A percentile compares a stretch with the other conserved stretches of the same genome.
phyloP scores from a whole-genome alignment of 1,139 yeast genomes.

The Pneumocystis canis region DNA sequence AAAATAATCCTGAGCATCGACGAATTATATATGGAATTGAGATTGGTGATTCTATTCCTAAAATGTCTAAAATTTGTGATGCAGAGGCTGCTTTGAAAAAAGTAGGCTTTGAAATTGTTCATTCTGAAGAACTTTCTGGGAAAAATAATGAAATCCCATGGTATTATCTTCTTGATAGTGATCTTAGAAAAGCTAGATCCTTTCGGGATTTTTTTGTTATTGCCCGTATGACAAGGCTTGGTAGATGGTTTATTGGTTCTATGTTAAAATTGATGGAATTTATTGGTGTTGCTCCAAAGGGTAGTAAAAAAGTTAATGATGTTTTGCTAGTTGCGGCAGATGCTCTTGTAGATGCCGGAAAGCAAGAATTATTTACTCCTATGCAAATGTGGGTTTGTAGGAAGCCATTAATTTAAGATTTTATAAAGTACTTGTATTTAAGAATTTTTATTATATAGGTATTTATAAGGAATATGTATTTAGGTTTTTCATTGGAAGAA shows the following conservation, averaged over 20 bases:
- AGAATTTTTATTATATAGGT: background rate
- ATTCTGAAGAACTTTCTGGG: constrained; percentile 71
- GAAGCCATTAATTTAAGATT: constrained; percentile 14
- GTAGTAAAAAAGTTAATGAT: constrained; percentile 74
- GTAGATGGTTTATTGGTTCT: constrained; percentile 73
- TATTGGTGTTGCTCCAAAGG: constrained; percentile 82
- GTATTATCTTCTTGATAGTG: constrained; percentile 95
- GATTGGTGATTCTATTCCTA: constrained; percentile 97
- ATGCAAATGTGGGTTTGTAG: constrained; percentile 28
- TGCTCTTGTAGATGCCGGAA: constrained; percentile 84
- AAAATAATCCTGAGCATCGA: constrained; percentile 74
- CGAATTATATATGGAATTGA: constrained; percentile 94
- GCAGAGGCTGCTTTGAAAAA: constrained; percentile 74
- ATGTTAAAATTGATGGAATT: constrained; percentile 46
- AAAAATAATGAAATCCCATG: constrained; percentile 70
- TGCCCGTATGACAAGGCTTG: constrained; percentile 75
- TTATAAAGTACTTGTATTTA: background rate
- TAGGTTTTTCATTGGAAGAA: background rate
- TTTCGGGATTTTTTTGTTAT: constrained; percentile 66
- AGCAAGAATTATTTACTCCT: constrained; percentile 54
- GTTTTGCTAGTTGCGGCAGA: constrained; percentile 97
- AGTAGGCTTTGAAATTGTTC: constrained; percentile 75
- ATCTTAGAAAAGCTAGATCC: constrained; percentile 73
- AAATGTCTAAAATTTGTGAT: constrained; percentile 75
- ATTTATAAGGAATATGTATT: background rate